Percentiles rank a stretch among this genome's conserved stretches.
Conservation (phyloP, 495 filamentous ascomycete genomes). For the Cryomyces minteri region DNA sequence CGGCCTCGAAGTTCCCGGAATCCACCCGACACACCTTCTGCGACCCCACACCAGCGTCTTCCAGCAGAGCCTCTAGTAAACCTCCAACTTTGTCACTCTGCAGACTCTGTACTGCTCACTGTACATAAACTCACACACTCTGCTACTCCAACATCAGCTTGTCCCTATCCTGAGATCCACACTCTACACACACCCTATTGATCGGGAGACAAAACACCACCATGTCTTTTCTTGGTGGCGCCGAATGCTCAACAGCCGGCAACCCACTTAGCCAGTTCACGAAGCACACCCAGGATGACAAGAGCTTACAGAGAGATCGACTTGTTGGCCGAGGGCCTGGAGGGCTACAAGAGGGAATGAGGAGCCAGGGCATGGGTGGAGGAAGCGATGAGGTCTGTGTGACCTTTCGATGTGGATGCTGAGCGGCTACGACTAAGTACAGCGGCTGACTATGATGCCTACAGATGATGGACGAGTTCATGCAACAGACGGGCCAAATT, state of each 20-base stretch:
- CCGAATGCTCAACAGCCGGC: slow-evolving; percentile 89
- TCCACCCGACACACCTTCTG: no score
- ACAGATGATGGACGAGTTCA: slow-evolving; percentile 86
- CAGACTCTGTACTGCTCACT: no score
- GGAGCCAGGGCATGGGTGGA: slow-evolving; percentile 38
- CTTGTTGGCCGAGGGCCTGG: slow-evolving; percentile 52
- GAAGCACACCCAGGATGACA: slow-evolving; percentile 89
- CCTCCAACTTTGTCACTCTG: no score
- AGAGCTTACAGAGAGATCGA: slow-evolving; percentile 77
- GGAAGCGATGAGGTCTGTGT: slow-evolving; percentile 40
- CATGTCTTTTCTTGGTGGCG: slow-evolving; percentile 79
- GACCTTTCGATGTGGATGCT: background rate
- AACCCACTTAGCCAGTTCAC: slow-evolving; percentile 95
- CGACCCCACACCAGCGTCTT: no score
- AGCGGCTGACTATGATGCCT: background rate
- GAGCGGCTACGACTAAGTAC: background rate
- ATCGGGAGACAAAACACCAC: background rate
- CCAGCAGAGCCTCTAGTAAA: no score
- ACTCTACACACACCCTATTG: no score
- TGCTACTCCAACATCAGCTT: background rate
- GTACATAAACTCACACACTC: background rate
- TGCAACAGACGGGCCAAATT: slow-evolving; percentile 49
- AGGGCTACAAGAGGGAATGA: slow-evolving; percentile 44
- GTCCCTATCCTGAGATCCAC: no score
- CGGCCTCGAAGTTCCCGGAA: no score